Evolutionary conservation across 108 stramenopile genomes (phyloP).

Genomic region (Aureococcus anophagefferens): DNA sequence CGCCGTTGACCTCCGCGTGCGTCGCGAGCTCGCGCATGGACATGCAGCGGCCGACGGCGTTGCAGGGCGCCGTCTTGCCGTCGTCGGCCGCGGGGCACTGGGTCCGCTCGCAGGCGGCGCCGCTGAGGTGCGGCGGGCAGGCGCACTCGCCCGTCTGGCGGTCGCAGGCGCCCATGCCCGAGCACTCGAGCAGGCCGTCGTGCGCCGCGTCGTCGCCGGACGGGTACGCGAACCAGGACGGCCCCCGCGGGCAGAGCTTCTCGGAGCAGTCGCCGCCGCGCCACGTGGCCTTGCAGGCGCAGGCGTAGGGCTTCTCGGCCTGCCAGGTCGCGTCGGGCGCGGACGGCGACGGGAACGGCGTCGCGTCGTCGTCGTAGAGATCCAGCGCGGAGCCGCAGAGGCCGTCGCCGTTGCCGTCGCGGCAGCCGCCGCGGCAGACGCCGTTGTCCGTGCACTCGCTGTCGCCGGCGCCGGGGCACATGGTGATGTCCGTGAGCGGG

Average conservation of each 20-base stretch:
- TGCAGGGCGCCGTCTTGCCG: slow-evolving; percentile 9
- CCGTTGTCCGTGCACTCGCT: slow-evolving; percentile 61
- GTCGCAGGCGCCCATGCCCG: slow-evolving; percentile 37
- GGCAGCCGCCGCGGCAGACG: slow-evolving; percentile 16
- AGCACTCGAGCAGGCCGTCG: slow-evolving; percentile 28
- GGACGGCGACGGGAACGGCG: background rate
- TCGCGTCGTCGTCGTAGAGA: background rate
- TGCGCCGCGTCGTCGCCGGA: slow-evolving; percentile 39
- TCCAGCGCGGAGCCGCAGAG: too few relatives aligned
- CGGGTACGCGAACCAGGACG: slow-evolving; percentile 38
- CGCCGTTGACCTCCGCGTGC: slow-evolving; percentile 30
- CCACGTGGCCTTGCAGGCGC: slow-evolving; percentile 42
- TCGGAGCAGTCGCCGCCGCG: slow-evolving; percentile 41
- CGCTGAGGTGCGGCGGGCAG: slow-evolving; percentile 16
- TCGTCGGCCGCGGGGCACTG: slow-evolving; percentile 16
- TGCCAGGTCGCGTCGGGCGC: background rate
- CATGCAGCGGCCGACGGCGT: slow-evolving; percentile 21
- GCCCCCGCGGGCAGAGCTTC: slow-evolving; percentile 29
- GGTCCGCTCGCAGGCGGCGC: slow-evolving; percentile 33
- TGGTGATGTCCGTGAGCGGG: slow-evolving; percentile 20
- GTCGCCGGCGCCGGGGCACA: slow-evolving; percentile 25
- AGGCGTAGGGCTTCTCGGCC: slow-evolving; percentile 21
- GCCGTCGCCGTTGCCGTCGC: background rate
- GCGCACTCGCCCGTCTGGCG: slow-evolving; percentile 28
- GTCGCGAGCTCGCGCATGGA: slow-evolving; percentile 23